A percentile compares a stretch with the other conserved stretches of the same genome.
These are phyloP conservation scores for Clathrospora elynae DNA, from an alignment of 2,329 filamentous ascomycete genomes.

Conservation along the genomic window DNA sequence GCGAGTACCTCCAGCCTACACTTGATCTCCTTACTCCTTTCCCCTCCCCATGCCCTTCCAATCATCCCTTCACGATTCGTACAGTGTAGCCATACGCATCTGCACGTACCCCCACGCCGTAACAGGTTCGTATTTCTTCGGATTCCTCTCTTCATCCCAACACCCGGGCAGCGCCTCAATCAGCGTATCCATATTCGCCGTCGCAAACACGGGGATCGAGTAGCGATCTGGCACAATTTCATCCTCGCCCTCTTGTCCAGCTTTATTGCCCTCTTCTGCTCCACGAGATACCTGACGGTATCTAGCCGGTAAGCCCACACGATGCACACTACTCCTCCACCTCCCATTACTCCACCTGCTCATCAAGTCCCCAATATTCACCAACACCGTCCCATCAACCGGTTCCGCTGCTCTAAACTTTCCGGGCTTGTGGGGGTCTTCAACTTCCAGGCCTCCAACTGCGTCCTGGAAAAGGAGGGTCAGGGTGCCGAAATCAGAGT, in stretches of 20 bases:
- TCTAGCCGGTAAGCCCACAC: constrained; percentile 41
- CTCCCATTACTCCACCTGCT: constrained; percentile 48
- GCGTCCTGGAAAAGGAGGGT: constrained; percentile 52
- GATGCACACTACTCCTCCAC: constrained; percentile 48
- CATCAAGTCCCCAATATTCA: constrained; percentile 51
- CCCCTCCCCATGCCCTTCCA: not conserved
- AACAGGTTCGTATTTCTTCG: constrained; percentile 49
- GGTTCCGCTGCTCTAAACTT: constrained; percentile 39
- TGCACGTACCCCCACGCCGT: constrained; percentile 45
- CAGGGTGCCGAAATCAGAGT: constrained; percentile 51
- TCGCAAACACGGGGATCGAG: constrained; percentile 51
- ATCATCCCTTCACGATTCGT: constrained; percentile 7
- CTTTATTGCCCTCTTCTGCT: not conserved
- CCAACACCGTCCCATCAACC: constrained; percentile 41
- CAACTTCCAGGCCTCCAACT: constrained; percentile 50
- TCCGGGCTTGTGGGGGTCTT: constrained; percentile 34
- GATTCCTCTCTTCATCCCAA: constrained; percentile 32
- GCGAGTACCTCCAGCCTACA: too few relatives aligned
- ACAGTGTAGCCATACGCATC: constrained; percentile 29
- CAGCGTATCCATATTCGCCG: constrained; percentile 46
- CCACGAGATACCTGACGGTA: not conserved
- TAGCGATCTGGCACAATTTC: constrained; percentile 45
- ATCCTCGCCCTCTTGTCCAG: constrained; percentile 10
- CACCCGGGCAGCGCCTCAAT: constrained; percentile 46
- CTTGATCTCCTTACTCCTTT: not conserved